Evolutionary conservation across 2,329 filamentous ascomycete species (phyloP), one percentile per base, ranked within the genome.

Genomic region (Pseudogymnoascus sp.): DNA sequence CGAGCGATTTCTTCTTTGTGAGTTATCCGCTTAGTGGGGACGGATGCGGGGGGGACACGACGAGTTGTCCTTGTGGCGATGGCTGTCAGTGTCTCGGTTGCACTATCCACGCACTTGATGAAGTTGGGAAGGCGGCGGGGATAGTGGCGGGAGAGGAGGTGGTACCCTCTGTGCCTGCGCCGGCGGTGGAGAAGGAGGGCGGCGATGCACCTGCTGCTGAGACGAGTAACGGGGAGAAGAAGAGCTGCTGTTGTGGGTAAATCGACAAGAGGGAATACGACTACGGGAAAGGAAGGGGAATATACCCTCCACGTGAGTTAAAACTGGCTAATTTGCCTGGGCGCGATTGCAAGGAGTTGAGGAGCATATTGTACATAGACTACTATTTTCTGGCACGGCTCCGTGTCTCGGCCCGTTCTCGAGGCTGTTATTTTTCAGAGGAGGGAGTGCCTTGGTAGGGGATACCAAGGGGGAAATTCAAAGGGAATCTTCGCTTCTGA

Each of bases 81-180:
- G 82, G 84, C 65, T 86, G 83, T 64, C 75, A 81, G 65, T 86
- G 83, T 67, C 72, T 84, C 2, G 83, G 82, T 3, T 86, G 83
- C 66, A 76, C 79, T 60, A 82, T 85, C 61, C 83, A 86, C 65
- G 21, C 4, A 10, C 19, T 47, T 47, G 42, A 47, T 47, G 42
- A 47, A 19, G 42, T 47, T 47, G 42, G 42, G 2, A 10, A 24
- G 19, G 42, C 19, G 16, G 40, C 4, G 11, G 42, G 19, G 42
- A 47, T 47, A 11, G 10, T 2, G 42, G 4, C 4, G 42, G 42
- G 42, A 1, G 42, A 14, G 19, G 42, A 14, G 42, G 42, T 47
- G 10, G 16, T 5, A 19, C 38, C 38, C 14, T 37, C 40, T 13
- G 19, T 16, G 6, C 42, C 42, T 6, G 19, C 19, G 19, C 42